Evolutionary conservation across 2,329 filamentous ascomycete genomes (phyloP).

Genomic region (Beauveria asiatica): DNA sequence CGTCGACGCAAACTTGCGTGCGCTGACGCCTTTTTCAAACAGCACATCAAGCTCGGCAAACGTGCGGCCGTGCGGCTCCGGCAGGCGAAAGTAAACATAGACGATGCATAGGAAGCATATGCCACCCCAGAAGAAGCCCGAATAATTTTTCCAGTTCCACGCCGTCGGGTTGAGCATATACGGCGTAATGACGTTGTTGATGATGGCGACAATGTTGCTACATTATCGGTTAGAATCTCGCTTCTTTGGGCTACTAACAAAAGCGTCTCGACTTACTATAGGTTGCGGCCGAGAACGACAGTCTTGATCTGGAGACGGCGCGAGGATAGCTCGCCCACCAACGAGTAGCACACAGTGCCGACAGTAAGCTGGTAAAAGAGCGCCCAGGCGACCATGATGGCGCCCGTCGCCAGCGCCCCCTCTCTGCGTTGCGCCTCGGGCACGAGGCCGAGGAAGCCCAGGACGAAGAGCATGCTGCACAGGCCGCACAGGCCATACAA

Average conservation of each 20-base stretch:
- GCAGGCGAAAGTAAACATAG: constrained; percentile 63
- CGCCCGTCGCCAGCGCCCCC: constrained; percentile 69
- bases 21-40: constrained; percentile 65
- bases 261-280: constrained; percentile 45
- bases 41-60: constrained; percentile 82
- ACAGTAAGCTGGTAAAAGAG: constrained; percentile 80
- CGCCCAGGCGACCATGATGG: constrained; percentile 77
- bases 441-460: constrained; percentile 76
- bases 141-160: constrained; percentile 83
- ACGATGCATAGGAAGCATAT: constrained; percentile 74
- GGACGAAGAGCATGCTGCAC: constrained; percentile 67
- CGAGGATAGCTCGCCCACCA: constrained; percentile 78
- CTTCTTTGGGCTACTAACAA: too few species aligned
- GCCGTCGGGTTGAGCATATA: constrained; percentile 86
- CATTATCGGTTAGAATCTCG: background rate
- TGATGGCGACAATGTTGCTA: constrained; percentile 71
- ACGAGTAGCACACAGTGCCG: constrained; percentile 81
- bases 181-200: constrained; percentile 73
- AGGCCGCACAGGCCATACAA: constrained; percentile 66
- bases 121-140: constrained; percentile 82
- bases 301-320: constrained; percentile 84
- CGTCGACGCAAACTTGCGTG: constrained; percentile 61
- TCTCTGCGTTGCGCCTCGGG: constrained; percentile 48
- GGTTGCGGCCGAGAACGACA: constrained; percentile 72
- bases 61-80: constrained; percentile 69